A percentile compares a stretch with the other conserved stretches of the same genome.
Evolutionary conservation across 495 filamentous ascomycete genomes (phyloP).

Genomic region (Podospora sp.): DNA sequence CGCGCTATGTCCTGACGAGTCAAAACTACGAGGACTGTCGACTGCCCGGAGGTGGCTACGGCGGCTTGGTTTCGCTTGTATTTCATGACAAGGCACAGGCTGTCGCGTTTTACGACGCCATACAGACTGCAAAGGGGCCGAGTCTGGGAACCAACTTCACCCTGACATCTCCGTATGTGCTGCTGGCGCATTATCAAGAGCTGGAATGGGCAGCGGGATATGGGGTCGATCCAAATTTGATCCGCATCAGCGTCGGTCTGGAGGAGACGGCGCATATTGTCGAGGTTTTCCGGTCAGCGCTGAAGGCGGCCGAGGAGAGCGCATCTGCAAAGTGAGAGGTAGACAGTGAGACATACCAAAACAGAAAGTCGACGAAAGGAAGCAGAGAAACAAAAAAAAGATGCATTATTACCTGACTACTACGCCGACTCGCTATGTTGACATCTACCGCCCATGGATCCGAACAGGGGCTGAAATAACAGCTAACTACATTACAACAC

Average conservation of each 20-base stretch:
- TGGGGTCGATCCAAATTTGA: slow-evolving; percentile 73
- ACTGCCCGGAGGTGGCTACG: slow-evolving; percentile 79
- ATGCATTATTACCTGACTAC: slow-evolving; percentile 10
- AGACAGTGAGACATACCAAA: neutral
- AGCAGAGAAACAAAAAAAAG: slow-evolving; percentile 1
- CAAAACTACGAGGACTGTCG: slow-evolving; percentile 77
- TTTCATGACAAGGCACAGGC: slow-evolving; percentile 73
- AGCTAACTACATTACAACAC: slow-evolving; percentile 39
- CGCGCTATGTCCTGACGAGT: slow-evolving; percentile 71
- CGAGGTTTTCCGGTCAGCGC: slow-evolving; percentile 50
- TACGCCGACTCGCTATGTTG: neutral
- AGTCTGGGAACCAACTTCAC: slow-evolving; percentile 98
- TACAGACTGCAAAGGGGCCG: slow-evolving; percentile 90
- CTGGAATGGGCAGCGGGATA: slow-evolving; percentile 84
- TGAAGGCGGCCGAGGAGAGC: slow-evolving; percentile 47
- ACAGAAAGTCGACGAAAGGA: neutral
- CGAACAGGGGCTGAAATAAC: neutral
- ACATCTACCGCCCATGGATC: neutral
- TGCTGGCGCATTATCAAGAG: slow-evolving; percentile 91
- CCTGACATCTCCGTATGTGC: slow-evolving; percentile 81
- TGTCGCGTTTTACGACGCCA: slow-evolving; percentile 77
- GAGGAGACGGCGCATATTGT: slow-evolving; percentile 72
- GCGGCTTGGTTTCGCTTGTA: slow-evolving; percentile 82
- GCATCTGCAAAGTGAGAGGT: neutral
- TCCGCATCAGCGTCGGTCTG: slow-evolving; percentile 88